Percentiles rank a stretch among this genome's conserved stretches.
Conservation (phyloP, 106 monocot genomes). For the Dendrobium officinale region DNA sequence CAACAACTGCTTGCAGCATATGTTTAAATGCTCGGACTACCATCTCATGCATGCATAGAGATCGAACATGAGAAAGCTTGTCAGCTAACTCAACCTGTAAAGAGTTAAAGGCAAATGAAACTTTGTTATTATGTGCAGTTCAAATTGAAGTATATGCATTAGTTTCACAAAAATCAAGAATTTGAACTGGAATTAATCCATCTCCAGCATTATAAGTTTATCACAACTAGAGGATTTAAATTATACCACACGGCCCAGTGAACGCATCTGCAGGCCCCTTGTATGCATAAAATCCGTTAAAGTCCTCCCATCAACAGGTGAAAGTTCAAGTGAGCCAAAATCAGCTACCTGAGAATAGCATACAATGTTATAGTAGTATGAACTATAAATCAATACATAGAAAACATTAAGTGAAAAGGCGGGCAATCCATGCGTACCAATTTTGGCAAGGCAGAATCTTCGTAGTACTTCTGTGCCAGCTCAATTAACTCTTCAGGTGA, state of each 20-base stretch:
- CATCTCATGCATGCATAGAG: slow-evolving; percentile 96
- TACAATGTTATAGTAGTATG: background rate
- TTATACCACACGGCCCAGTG: slow-evolving; percentile 77
- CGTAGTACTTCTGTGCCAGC: slow-evolving; percentile 87
- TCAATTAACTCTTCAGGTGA: slow-evolving; percentile 81
- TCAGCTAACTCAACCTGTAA: slow-evolving; percentile 85
- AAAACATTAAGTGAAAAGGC: background rate
- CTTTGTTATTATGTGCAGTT: too few species aligned
- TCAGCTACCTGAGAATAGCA: slow-evolving; percentile 65
- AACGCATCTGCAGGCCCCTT: slow-evolving; percentile 86
- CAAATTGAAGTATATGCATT: background rate
- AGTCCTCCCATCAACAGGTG: slow-evolving; percentile 97
- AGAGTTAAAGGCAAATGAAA: background rate
- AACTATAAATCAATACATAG: background rate
- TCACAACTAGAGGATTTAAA: background rate
- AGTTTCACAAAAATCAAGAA: background rate
- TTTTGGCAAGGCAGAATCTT: slow-evolving; percentile 75
- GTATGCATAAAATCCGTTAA: slow-evolving; percentile 99
- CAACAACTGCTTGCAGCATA: slow-evolving; percentile 81
- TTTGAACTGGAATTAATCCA: background rate
- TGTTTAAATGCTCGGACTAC: slow-evolving; percentile 85
- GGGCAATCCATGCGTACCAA: slow-evolving; percentile 36
- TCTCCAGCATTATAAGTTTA: background rate
- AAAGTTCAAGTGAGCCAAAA: slow-evolving; percentile 94
- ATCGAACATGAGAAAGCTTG: slow-evolving; percentile 89